Percentiles rank a stretch among this genome's conserved stretches.
phyloP scores from a whole-genome alignment of 768 basidiomycete species.

The Lactarius akahatsu region DNA sequence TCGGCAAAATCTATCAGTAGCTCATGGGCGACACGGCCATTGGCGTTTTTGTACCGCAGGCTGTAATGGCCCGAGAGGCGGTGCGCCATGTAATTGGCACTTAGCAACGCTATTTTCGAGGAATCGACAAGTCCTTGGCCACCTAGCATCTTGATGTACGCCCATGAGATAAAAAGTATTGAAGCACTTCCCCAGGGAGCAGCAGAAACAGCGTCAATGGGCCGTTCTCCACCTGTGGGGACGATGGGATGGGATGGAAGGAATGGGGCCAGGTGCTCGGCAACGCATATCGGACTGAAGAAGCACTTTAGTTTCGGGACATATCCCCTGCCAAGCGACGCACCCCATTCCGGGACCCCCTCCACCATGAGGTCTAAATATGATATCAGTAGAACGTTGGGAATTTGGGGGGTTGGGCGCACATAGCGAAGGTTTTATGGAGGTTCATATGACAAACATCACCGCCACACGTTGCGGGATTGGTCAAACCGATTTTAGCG shows the following conservation, averaged over 20 bases:
- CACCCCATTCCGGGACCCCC: slow-evolving; percentile 96
- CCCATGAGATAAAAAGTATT: slow-evolving; percentile 96
- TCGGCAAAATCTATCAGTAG: slow-evolving; percentile 93
- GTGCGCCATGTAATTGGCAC: slow-evolving; percentile 96
- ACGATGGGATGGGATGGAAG: slow-evolving; percentile 84
- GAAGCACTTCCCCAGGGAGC: slow-evolving; percentile 95
- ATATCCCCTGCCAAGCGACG: slow-evolving; percentile 29
- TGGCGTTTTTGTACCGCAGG: slow-evolving; percentile 85
- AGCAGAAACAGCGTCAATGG: slow-evolving; percentile 86
- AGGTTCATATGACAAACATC: slow-evolving; percentile 98
- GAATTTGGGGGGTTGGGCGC: slow-evolving; percentile 33
- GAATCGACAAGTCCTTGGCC: slow-evolving; percentile 84
- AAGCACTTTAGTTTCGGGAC: slow-evolving; percentile 11
- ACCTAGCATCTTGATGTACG: slow-evolving; percentile 99
- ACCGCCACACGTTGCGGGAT: slow-evolving; percentile 91
- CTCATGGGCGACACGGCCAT: slow-evolving; percentile 94
- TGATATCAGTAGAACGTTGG: slow-evolving; percentile 3
- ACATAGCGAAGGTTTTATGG: slow-evolving; percentile 98
- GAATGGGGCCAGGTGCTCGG: slow-evolving; percentile 92
- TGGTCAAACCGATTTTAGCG: slow-evolving; percentile 90
- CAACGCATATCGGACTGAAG: slow-evolving; percentile 84
- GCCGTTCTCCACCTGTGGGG: slow-evolving; percentile 58
- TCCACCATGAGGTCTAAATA: slow-evolving; percentile 84
- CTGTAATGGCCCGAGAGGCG: slow-evolving; percentile 83
- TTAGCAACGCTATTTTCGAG: slow-evolving; percentile 85